phyloP scores from a whole-genome alignment of 2,329 filamentous ascomycete species.

The Periconia digitata region DNA sequence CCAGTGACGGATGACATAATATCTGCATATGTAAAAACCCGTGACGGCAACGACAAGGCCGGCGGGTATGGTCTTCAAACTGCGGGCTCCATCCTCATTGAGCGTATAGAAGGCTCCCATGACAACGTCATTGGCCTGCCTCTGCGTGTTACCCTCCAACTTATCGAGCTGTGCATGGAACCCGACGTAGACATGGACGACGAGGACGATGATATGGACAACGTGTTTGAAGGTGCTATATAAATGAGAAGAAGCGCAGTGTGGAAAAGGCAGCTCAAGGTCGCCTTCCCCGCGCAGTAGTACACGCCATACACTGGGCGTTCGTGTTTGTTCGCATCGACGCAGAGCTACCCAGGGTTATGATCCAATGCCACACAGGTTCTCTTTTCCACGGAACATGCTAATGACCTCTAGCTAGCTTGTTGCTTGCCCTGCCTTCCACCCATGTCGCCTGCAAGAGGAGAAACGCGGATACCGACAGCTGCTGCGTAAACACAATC shows the following conservation, averaged over 20 bases:
- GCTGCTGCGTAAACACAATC: too few relatives aligned
- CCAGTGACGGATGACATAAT: slow-evolving; percentile 78
- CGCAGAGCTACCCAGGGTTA: not conserved
- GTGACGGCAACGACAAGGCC: slow-evolving; percentile 94
- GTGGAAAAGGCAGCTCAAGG: not conserved
- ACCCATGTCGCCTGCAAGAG: too few relatives aligned
- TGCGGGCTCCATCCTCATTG: slow-evolving; percentile 80
- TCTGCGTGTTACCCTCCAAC: slow-evolving; percentile 70
- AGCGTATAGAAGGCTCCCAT: slow-evolving; percentile 83
- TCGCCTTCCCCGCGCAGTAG: not conserved
- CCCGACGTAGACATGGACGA: slow-evolving; percentile 55
- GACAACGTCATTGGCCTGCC: slow-evolving; percentile 96
- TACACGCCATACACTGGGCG: not conserved
- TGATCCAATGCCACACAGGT: not conserved
- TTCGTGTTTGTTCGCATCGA: not conserved
- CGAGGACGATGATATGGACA: slow-evolving; percentile 33
- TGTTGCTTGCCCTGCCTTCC: too few relatives aligned
- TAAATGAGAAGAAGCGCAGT: not conserved
- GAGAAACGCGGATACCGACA: too few relatives aligned
- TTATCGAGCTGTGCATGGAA: slow-evolving; percentile 87
- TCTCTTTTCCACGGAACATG: not conserved
- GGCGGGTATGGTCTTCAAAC: slow-evolving; percentile 96
- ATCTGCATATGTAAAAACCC: slow-evolving; percentile 74
- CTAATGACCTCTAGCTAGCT: not conserved
- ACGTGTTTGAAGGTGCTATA: slow-evolving; percentile 6